Percentiles rank a stretch among this genome's conserved stretches.
Evolutionary conservation across 2,329 filamentous ascomycete species (phyloP).

Genomic region (Didymellaceae sp.): DNA sequence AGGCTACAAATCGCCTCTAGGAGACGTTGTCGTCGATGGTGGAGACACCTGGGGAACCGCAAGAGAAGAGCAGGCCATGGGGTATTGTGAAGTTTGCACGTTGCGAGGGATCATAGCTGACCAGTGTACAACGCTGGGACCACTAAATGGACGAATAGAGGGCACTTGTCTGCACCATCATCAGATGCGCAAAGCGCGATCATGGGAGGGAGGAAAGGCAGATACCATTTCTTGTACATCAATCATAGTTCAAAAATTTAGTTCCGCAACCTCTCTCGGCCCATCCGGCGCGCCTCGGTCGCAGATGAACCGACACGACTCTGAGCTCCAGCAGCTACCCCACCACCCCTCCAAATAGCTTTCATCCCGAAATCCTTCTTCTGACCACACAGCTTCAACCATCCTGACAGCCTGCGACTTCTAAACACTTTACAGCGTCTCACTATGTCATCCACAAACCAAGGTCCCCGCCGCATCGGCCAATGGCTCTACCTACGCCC

Average conservation of each 20-base stretch:
- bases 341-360: slow-evolving; percentile 6
- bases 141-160: neutral
- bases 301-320: slow-evolving; percentile 8
- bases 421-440: neutral
- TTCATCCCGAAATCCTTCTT: neutral
- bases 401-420: neutral
- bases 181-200: neutral
- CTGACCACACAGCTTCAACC: neutral
- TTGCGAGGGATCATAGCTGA: too few species aligned
- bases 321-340: slow-evolving; percentile 12
- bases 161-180: neutral
- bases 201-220: neutral
- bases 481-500: slow-evolving; percentile 77
- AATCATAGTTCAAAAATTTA: neutral
- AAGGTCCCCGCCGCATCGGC: slow-evolving; percentile 61
- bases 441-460: slow-evolving; percentile 23
- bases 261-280: neutral
- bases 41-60: too few species aligned
- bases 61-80: too few species aligned
- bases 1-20: too few species aligned
- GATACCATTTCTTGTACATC: slow-evolving; percentile 17
- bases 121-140: too few species aligned
- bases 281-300: slow-evolving; percentile 1
- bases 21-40: neutral
- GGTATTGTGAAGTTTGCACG: too few species aligned